Conservation (phyloP, 208 protist genomes). For the Acanthamoeba lenticulata region DNA sequence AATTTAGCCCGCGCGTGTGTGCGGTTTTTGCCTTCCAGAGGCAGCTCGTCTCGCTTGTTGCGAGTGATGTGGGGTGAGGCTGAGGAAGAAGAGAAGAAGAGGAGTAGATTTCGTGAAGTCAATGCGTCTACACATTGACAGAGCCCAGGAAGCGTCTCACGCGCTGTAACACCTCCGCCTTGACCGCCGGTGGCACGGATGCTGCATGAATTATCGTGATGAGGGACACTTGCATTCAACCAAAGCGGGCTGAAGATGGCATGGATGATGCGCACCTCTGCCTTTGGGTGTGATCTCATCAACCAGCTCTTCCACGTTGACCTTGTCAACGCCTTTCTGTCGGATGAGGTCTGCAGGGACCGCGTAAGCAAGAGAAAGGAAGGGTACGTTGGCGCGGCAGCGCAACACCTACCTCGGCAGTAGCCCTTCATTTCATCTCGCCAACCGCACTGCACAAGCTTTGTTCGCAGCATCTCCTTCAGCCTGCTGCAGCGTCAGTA, state of each 20-base stretch:
- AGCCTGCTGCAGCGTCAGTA: not conserved
- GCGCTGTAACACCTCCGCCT: constrained; percentile 37
- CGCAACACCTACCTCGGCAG: not conserved
- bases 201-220: not conserved
- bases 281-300: constrained; percentile 56
- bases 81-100: too few species aligned
- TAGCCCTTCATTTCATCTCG: constrained; percentile 70
- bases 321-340: constrained; percentile 58
- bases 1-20: too few species aligned
- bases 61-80: too few species aligned
- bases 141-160: not conserved
- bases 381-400: not conserved
- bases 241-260: not conserved
- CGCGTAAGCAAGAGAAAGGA: not conserved
- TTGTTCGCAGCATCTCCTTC: constrained; percentile 64
- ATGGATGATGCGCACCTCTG: constrained; percentile 21
- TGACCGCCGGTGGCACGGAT: not conserved
- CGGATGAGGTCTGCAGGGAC: not conserved
- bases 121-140: not conserved
- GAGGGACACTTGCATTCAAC: not conserved
- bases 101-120: too few species aligned
- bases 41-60: too few species aligned
- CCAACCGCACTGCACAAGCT: constrained; percentile 62
- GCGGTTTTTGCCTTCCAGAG: too few species aligned
- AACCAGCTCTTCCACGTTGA: constrained; percentile 60